These are phyloP conservation scores for Beauveria australis DNA, from an alignment of 2,329 filamentous ascomycete genomes.

Conservation along the genomic window DNA sequence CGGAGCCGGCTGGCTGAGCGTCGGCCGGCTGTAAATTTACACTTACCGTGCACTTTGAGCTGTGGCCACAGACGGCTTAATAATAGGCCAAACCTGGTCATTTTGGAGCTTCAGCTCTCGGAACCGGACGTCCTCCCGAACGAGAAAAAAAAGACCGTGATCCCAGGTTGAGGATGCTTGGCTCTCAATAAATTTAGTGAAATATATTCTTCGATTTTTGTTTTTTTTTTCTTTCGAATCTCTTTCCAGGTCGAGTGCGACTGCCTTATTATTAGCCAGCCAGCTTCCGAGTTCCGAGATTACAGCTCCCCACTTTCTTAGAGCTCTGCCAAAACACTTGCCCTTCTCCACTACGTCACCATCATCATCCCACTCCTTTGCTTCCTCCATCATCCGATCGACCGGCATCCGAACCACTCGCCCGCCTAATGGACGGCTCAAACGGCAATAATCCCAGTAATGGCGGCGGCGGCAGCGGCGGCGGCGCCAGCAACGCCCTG, in stretches of 20 bases:
- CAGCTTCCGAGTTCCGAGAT: background rate
- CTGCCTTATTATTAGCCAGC: no score
- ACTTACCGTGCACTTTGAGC: no score
- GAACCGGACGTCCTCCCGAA: background rate
- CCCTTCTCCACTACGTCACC: background rate
- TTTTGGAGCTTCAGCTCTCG: background rate
- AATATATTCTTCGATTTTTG: background rate
- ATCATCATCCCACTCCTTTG: background rate
- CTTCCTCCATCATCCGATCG: slow-evolving; percentile 1
- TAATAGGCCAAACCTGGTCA: no score
- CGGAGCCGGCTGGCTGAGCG: background rate
- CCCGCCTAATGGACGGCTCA: slow-evolving; percentile 1
- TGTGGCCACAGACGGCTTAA: no score
- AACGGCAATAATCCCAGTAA: background rate
- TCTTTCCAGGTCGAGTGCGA: background rate
- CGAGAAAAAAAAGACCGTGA: background rate
- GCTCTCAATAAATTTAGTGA: background rate
- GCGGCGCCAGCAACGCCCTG: background rate
- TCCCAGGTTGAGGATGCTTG: background rate
- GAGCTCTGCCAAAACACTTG: background rate
- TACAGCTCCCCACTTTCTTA: background rate
- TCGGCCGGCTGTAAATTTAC: no score
- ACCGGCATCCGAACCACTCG: background rate
- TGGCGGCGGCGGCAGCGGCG: background rate
- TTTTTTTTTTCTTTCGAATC: background rate